Percentiles rank a stretch among this genome's conserved stretches.
Conservation (phyloP, 169 alveolate species). For the Eimeria nieschulzi region DNA sequence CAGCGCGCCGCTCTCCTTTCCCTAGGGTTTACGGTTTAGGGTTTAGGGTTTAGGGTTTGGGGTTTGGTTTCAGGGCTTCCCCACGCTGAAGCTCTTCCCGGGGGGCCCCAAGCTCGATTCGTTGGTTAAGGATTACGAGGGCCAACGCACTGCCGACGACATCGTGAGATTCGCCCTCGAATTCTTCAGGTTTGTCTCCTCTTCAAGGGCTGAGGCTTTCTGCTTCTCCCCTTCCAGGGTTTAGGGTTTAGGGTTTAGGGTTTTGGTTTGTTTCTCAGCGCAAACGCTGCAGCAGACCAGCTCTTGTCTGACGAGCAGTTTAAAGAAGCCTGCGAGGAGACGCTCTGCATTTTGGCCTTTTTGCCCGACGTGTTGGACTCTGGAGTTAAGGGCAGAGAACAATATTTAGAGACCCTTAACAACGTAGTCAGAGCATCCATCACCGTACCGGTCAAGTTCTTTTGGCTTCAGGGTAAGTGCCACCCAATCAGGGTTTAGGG, state of each 20-base stretch:
- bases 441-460: constrained; percentile 87
- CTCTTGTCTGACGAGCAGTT: constrained; percentile 60
- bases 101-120: constrained; percentile 84
- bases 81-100: constrained; percentile 91
- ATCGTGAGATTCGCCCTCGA: constrained; percentile 85
- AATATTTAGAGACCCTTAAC: constrained; percentile 82
- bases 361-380: constrained; percentile 92
- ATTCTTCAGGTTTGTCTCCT: constrained; percentile 68
- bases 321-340: constrained; percentile 78
- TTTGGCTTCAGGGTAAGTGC: constrained; percentile 88
- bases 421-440: constrained; percentile 84
- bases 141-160: constrained; percentile 88
- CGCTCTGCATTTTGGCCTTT: constrained; percentile 90
- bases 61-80: constrained; percentile 87
- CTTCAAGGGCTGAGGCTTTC: not conserved
- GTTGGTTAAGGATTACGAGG: constrained; percentile 82
- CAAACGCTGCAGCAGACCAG: constrained; percentile 65
- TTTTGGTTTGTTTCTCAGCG: constrained; percentile 17
- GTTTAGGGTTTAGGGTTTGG: constrained; percentile 31
- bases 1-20: no score
- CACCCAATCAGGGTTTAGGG: not conserved
- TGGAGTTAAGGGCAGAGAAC: constrained; percentile 84
- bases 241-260: constrained; percentile 18
- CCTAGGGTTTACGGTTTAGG: no score
- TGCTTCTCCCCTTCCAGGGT: not conserved